Evolutionary conservation across 2,329 filamentous ascomycete species (phyloP).

Genomic region (Beauveria rudraprayagi): DNA sequence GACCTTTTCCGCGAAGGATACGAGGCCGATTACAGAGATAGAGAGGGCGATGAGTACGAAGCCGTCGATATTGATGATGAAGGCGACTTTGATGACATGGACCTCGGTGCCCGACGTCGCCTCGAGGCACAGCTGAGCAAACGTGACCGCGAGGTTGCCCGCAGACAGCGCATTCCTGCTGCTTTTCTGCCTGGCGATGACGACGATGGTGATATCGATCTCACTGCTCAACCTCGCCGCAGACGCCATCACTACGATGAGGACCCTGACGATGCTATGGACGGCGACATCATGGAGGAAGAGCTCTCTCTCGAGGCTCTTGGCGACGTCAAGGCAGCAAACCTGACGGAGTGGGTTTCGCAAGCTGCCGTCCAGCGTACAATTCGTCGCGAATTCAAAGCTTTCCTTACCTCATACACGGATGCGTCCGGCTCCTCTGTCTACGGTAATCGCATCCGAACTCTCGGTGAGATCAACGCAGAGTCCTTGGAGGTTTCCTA

Average conservation of each 20-base stretch:
- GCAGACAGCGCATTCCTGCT: conserved; percentile 58
- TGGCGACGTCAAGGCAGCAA: conserved; percentile 86
- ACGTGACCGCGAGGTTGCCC: conserved; percentile 63
- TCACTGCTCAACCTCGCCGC: conserved; percentile 77
- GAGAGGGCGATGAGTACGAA: conserved; percentile 62
- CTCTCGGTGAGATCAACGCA: conserved; percentile 93
- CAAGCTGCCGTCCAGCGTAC: conserved; percentile 84
- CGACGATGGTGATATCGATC: conserved; percentile 74
- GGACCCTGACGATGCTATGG: conserved; percentile 86
- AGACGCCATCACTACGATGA: conserved; percentile 90
- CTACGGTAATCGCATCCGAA: conserved; percentile 89
- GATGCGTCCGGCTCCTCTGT: conserved; percentile 85
- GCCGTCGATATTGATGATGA: conserved; percentile 69
- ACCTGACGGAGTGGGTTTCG: conserved; percentile 90
- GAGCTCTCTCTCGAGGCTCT: conserved; percentile 88
- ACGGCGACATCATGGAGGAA: conserved; percentile 89
- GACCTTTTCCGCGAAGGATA: conserved; percentile 70
- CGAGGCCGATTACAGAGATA: conserved; percentile 61
- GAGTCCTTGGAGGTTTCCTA: conserved; percentile 96
- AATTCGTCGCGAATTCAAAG: conserved; percentile 94
- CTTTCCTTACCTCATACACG: conserved; percentile 92
- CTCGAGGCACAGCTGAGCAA: conserved; percentile 67
- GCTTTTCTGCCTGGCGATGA: conserved; percentile 76
- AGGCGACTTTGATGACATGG: conserved; percentile 63
- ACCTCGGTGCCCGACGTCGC: conserved; percentile 56